Evolutionary conservation across 2,329 filamentous ascomycete species (phyloP).

Genomic region (Cytospora mali): DNA sequence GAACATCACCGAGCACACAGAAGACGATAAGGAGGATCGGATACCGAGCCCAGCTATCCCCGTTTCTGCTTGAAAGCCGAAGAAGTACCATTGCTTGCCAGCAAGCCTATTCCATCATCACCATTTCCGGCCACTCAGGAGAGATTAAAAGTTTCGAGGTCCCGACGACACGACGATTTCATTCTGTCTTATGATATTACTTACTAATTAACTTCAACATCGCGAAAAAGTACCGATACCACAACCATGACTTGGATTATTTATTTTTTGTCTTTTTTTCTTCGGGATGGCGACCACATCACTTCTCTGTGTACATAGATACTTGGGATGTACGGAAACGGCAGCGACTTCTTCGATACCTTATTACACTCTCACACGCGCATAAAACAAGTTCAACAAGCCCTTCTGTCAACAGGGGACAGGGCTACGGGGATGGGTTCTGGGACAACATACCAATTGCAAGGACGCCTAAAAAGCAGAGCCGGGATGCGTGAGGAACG

Average conservation of each 20-base stretch:
- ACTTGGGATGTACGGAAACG: conserved; percentile 10
- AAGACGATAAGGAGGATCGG: conserved; percentile 15
- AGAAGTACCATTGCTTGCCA: neutral
- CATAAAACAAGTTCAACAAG: neutral
- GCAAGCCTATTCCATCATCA: neutral
- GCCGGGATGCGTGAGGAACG: neutral
- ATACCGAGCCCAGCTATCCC: conserved; percentile 13
- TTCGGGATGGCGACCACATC: conserved; percentile 12
- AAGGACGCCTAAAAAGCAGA: neutral
- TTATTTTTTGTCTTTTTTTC: conserved; percentile 16
- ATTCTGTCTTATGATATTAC: conserved; percentile 23
- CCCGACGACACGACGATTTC: conserved; percentile 27
- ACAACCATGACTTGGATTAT: conserved; percentile 12
- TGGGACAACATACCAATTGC: neutral
- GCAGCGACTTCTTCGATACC: conserved; percentile 17
- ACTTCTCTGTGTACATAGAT: conserved; percentile 27
- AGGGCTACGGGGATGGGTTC: neutral
- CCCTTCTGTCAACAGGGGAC: neutral
- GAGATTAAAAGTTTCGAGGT: neutral
- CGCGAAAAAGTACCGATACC: neutral
- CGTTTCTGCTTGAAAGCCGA: conserved; percentile 24
- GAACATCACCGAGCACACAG: conserved; percentile 31
- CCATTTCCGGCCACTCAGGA: neutral
- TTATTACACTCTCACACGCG: conserved; percentile 11
- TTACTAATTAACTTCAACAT: conserved; percentile 23